Percentiles rank a stretch among this genome's conserved stretches.
Evolutionary conservation across 2,329 filamentous ascomycete genomes (phyloP).

Genomic region (Dryadomyces quercivorus): DNA sequence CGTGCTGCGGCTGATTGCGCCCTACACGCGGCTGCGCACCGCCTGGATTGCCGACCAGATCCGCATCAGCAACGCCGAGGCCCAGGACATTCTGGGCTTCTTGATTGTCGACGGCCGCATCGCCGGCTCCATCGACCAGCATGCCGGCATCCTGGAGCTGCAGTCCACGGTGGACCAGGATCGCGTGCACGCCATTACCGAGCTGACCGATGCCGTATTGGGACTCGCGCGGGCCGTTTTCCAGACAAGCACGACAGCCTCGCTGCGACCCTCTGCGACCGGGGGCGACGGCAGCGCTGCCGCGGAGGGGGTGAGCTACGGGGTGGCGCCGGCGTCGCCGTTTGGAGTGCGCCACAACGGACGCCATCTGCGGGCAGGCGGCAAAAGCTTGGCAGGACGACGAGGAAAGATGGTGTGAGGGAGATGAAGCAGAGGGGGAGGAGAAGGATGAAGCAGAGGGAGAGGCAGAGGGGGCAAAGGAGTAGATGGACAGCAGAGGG

Average conservation of each 20-base stretch:
- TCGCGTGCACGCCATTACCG: conserved; percentile 59
- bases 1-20: conserved; percentile 81
- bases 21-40: conserved; percentile 86
- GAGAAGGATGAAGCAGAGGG: too few relatives aligned
- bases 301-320: not conserved
- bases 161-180: conserved; percentile 60
- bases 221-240: conserved; percentile 61
- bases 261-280: conserved; percentile 18
- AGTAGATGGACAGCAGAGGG: too few relatives aligned
- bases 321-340: not conserved
- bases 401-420: not conserved
- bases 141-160: conserved; percentile 72
- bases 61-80: conserved; percentile 72
- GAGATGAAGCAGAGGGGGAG: not conserved
- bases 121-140: conserved; percentile 78
- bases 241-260: conserved; percentile 60
- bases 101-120: conserved; percentile 86
- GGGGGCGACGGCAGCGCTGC: not conserved
- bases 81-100: conserved; percentile 91
- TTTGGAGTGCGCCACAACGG: not conserved
- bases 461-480: too few relatives aligned
- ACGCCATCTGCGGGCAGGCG: not conserved
- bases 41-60: conserved; percentile 80
- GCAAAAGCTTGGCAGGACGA: not conserved
- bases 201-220: conserved; percentile 59